Base-by-base conservation (phyloP, 2,329 filamentous ascomycete genomes). In the Didymella segeticola region DNA sequence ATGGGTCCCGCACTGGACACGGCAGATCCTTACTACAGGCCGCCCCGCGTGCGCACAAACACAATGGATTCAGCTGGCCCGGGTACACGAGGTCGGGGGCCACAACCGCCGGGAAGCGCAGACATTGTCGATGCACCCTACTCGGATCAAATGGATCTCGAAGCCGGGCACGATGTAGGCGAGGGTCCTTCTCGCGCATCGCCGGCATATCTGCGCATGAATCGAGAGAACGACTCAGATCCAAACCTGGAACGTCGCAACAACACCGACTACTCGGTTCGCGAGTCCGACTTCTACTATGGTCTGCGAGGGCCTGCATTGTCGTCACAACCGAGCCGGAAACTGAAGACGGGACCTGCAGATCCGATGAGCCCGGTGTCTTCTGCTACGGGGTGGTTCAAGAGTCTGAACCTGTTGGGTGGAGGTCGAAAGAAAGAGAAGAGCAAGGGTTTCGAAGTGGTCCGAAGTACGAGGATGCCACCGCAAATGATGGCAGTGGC, bases 241-340 rank as follows among this genome's bases (percentile, higher is more conserved):
- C 78, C 82, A n/a, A 80, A 82, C 37, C 74, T 81, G 7, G 79
- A 82, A 43, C 72, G 72, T 52, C 79, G 76, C 52, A 87, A 85
- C 19, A 82, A 86, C 39, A 88, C 89, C 1, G 93, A 99, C 69
- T 98, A 98, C 70, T 89, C 93, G 2, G 95, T 93, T 1, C 88
- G 95, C 50, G 95, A 99, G 74, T 91, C 96, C 0, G 95, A 99
- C 73, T 96, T 96, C 67, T 98, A 98, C 76, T 98, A 99, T 67
- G 90, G 92, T 9, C 89, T 96, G 15, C 86, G 95, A 27, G 95
- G 95, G 0, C 91, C 92, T 17, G 91, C 93, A 1, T 78, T 98
- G 11, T 89, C 91, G 1, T 90, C 91, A 56, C 86, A 86, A 3
- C 89, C 89, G 0, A 91, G 90, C 17, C 84, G 95, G 43, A 93